Conservation (phyloP, 352 stramenopile genomes). For the Phytopythium mirpurense region DNA sequence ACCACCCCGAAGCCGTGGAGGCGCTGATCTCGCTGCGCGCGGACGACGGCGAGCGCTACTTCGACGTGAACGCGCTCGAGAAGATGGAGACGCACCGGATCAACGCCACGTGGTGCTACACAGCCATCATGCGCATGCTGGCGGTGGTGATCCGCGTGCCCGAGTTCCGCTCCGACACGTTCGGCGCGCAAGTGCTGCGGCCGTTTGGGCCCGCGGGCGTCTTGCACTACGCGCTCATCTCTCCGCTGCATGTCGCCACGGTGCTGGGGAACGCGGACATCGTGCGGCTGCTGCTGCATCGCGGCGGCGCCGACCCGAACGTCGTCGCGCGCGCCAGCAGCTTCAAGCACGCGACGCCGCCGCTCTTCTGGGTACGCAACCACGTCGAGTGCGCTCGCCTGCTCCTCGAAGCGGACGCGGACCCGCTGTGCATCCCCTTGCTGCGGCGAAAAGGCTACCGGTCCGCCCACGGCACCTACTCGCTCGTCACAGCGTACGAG, state of each 20-base stretch:
- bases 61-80: constrained; percentile 67
- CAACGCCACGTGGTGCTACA: constrained; percentile 64
- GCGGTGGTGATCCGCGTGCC: constrained; percentile 29
- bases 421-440: constrained; percentile 46
- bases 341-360: constrained; percentile 50
- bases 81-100: constrained; percentile 73
- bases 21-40: constrained; percentile 44
- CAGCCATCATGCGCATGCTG: constrained; percentile 54
- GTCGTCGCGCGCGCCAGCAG: constrained; percentile 38
- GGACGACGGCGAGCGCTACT: constrained; percentile 14
- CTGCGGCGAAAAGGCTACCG: constrained; percentile 3
- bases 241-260: constrained; percentile 66
- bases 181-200: constrained; percentile 17
- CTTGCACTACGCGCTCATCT: constrained; percentile 57
- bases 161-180: background rate
- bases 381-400: constrained; percentile 55
- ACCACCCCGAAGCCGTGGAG: constrained; percentile 59
- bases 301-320: constrained; percentile 62
- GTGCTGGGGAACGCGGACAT: constrained; percentile 67
- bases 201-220: constrained; percentile 60
- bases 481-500: constrained; percentile 68
- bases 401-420: constrained; percentile 64
- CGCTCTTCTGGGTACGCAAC: constrained; percentile 67
- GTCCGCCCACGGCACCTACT: constrained; percentile 20
- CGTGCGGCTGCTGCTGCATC: constrained; percentile 54